Percentiles rank a stretch among this genome's conserved stretches.
These are phyloP conservation scores for Colletotrichum sp. DNA, from an alignment of 2,329 filamentous ascomycete genomes.

Conservation along the genomic window DNA sequence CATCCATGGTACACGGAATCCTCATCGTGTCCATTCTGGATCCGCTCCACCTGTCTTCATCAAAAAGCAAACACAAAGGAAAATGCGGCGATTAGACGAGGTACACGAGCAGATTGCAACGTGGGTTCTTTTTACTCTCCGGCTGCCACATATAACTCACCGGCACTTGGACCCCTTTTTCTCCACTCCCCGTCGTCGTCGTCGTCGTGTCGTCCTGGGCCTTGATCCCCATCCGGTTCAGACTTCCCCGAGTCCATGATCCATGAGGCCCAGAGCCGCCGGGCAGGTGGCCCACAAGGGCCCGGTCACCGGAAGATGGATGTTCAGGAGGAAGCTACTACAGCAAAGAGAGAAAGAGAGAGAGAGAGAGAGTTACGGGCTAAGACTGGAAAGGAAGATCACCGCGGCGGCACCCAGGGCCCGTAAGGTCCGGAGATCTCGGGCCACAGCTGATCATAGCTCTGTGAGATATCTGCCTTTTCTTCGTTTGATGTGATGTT, in stretches of 20 bases:
- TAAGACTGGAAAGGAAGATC: not conserved
- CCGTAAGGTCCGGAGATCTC: not conserved
- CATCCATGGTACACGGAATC: not conserved
- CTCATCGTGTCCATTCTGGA: not conserved
- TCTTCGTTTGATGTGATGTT: not conserved
- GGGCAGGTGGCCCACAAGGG: not conserved
- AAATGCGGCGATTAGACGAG: not conserved
- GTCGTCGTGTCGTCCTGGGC: not conserved
- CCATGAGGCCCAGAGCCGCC: not conserved
- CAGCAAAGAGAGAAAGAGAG: not conserved
- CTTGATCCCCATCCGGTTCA: not conserved
- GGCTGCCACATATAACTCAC: constrained; percentile 1
- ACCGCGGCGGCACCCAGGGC: not conserved
- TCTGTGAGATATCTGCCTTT: not conserved
- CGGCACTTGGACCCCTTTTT: constrained; percentile 2
- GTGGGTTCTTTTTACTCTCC: not conserved
- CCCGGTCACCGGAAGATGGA: not conserved
- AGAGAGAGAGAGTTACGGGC: not conserved
- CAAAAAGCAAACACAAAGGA: not conserved
- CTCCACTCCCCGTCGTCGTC: constrained; percentile 4
- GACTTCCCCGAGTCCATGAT: constrained; percentile 7
- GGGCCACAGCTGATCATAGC: not conserved
- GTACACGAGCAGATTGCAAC: not conserved
- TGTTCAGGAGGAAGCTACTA: not conserved
- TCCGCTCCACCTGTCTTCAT: constrained; percentile 10